These are phyloP conservation scores for Podospora pseudoanserina DNA, from an alignment of 495 filamentous ascomycete species.

Conservation along the genomic window DNA sequence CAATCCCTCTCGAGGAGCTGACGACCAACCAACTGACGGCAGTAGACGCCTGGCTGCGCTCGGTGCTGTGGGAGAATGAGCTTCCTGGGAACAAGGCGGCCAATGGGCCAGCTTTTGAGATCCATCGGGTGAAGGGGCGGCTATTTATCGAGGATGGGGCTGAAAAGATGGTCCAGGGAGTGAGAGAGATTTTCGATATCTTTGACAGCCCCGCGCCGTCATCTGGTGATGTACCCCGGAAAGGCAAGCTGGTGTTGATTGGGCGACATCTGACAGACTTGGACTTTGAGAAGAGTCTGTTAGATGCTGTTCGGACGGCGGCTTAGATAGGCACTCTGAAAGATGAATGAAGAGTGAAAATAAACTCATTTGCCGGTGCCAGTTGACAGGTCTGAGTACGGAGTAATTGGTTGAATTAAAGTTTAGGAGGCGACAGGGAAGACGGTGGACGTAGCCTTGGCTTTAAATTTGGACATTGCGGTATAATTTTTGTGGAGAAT, in stretches of 20 bases:
- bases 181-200: slow-evolving; percentile 90
- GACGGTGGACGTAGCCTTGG: neutral
- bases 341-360: too few relatives aligned
- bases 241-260: slow-evolving; percentile 78
- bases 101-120: slow-evolving; percentile 50
- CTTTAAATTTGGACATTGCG: neutral
- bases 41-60: slow-evolving; percentile 80
- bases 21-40: slow-evolving; percentile 46
- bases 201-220: slow-evolving; percentile 52
- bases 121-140: slow-evolving; percentile 84
- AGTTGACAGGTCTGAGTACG: too few relatives aligned
- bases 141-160: slow-evolving; percentile 58
- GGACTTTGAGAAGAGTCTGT: slow-evolving; percentile 44
- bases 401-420: slow-evolving; percentile 2
- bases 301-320: slow-evolving; percentile 10
- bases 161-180: slow-evolving; percentile 80
- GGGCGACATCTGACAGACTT: slow-evolving; percentile 58
- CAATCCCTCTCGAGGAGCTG: slow-evolving; percentile 60
- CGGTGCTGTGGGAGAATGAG: slow-evolving; percentile 74
- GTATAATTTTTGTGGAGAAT: neutral
- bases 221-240: slow-evolving; percentile 11
- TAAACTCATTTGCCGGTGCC: too few relatives aligned
- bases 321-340: too few relatives aligned
- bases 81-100: slow-evolving; percentile 48
- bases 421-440: slow-evolving; percentile 8